Percentiles rank a stretch among this genome's conserved stretches.
Evolutionary conservation across 805 yeast genomes (phyloP).

Genomic region (Ogataea sp.): DNA sequence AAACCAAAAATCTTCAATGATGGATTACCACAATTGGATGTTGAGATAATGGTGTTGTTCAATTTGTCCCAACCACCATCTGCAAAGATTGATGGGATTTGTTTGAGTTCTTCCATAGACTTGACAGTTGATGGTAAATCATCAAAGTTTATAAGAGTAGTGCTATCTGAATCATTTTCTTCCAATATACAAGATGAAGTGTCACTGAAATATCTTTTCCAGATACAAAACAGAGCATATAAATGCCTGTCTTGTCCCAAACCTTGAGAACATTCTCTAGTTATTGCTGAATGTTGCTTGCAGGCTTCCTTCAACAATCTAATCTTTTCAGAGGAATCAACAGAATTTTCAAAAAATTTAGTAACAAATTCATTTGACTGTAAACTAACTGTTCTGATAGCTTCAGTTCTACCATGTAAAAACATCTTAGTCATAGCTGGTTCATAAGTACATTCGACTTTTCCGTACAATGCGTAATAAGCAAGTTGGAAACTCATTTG

Average conservation of each 20-base stretch:
- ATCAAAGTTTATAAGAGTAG: conserved; percentile 22
- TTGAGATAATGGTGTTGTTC: conserved; percentile 72
- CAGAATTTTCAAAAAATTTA: conserved; percentile 65
- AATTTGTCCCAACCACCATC: conserved; percentile 85
- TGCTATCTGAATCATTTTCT: conserved; percentile 22
- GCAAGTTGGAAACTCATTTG: conserved; percentile 94
- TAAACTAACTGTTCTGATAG: conserved; percentile 74
- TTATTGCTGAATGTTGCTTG: conserved; percentile 53
- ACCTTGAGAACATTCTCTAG: conserved; percentile 65
- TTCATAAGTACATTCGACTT: conserved; percentile 89
- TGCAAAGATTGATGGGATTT: conserved; percentile 69
- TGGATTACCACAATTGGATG: conserved; percentile 90
- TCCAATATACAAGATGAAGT: conserved; percentile 12
- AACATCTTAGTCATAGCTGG: conserved; percentile 93
- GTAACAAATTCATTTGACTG: conserved; percentile 79
- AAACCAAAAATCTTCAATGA: conserved; percentile 82
- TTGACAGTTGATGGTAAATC: conserved; percentile 14
- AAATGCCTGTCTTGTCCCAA: conserved; percentile 90
- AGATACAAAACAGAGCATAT: conserved; percentile 79
- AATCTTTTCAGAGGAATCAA: conserved; percentile 51
- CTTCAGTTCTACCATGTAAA: conserved; percentile 89
- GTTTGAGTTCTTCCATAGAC: conserved; percentile 17
- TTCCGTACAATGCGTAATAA: conserved; percentile 85
- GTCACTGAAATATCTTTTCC: conserved; percentile 55
- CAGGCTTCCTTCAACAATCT: conserved; percentile 62